These are phyloP conservation scores for Tillandsia fasciculata DNA, from an alignment of 176 grass and related monocot genomes.

Conservation along the genomic window DNA sequence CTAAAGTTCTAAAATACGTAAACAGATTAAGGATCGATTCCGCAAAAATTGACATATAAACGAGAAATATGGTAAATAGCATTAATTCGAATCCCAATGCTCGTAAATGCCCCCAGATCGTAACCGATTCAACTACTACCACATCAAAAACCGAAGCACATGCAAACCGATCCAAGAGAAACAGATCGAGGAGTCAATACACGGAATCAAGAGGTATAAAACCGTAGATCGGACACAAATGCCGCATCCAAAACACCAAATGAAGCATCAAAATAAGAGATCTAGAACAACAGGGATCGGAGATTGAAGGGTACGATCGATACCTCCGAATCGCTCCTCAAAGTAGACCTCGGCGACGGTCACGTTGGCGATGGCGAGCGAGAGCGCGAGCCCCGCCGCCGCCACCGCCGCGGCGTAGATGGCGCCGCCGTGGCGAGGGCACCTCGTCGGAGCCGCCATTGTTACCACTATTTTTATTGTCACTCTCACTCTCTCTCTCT, in stretches of 20 bases:
- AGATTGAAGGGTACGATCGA: neutral
- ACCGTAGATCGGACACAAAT: neutral
- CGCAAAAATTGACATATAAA: neutral
- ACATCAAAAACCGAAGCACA: neutral
- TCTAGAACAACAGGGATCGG: neutral
- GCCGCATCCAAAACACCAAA: neutral
- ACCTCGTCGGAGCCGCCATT: conserved; percentile 25
- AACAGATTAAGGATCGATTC: neutral
- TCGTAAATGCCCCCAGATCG: neutral
- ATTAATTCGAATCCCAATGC: neutral
- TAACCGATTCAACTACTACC: neutral
- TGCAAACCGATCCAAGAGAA: neutral
- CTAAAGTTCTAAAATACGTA: neutral
- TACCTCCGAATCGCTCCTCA: conserved; percentile 84
- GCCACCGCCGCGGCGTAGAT: conserved; percentile 5
- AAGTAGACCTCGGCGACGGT: conserved; percentile 59
- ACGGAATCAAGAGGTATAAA: neutral
- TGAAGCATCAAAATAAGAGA: neutral
- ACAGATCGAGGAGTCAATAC: neutral
- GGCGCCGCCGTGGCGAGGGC: conserved; percentile 5
- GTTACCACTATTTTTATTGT: neutral
- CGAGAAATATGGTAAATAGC: neutral
- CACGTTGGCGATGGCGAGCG: conserved; percentile 30
- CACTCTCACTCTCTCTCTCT: conserved; percentile 10
- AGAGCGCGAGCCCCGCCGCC: conserved; percentile 28